Evolutionary conservation across 2,329 filamentous ascomycete species (phyloP).

Genomic region (Epicoccum sorghinum): DNA sequence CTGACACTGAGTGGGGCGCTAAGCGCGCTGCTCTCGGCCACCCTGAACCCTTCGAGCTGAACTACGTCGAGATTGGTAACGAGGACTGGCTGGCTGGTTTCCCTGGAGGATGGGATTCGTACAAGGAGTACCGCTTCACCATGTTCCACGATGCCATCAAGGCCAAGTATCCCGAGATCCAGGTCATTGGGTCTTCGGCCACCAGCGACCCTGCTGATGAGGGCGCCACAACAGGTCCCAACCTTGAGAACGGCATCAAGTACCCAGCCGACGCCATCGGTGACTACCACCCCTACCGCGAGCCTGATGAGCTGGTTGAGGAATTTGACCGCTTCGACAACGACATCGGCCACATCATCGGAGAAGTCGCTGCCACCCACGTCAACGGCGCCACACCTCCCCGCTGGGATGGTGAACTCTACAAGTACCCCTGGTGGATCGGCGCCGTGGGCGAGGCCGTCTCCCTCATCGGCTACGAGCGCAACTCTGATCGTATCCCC

Average conservation of each 20-base stretch:
- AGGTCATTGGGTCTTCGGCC: slow-evolving; percentile 43
- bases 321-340: slow-evolving; percentile 53
- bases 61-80: slow-evolving; percentile 49
- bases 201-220: slow-evolving; percentile 34
- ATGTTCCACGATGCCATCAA: slow-evolving; percentile 44
- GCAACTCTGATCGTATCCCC: slow-evolving; percentile 65
- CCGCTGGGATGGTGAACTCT: slow-evolving; percentile 34
- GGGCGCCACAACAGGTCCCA: slow-evolving; percentile 44
- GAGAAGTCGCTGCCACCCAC: slow-evolving; percentile 46
- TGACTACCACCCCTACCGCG: slow-evolving; percentile 54
- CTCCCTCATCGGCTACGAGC: slow-evolving; percentile 69
- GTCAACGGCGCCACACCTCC: slow-evolving; percentile 34
- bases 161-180: slow-evolving; percentile 43
- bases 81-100: slow-evolving; percentile 47
- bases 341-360: slow-evolving; percentile 40
- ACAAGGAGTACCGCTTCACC: slow-evolving; percentile 42
- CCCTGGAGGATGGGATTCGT: slow-evolving; percentile 36
- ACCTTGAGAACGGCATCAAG: slow-evolving; percentile 30
- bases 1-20: slow-evolving; percentile 42
- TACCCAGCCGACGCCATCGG: slow-evolving; percentile 30
- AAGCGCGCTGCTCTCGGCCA: slow-evolving; percentile 45
- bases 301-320: slow-evolving; percentile 51
- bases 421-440: slow-evolving; percentile 51
- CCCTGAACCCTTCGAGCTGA: slow-evolving; percentile 45
- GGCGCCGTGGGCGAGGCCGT: slow-evolving; percentile 69